These are phyloP conservation scores for Coemansia sp. DNA, from an alignment of 192 early-diverging fungal genomes.

Conservation along the genomic window DNA sequence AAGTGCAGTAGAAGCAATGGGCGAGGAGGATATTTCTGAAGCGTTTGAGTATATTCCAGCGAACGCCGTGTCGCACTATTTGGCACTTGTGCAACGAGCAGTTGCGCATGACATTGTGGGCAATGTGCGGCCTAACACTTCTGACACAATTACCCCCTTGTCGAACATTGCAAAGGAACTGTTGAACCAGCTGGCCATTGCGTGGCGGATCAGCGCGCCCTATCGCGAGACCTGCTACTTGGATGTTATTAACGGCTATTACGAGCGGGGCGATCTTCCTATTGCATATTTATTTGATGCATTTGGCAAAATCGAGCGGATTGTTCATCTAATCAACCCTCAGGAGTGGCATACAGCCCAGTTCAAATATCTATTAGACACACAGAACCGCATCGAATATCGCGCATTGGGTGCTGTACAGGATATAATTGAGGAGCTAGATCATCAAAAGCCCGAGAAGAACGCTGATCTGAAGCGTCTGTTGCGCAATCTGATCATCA, in stretches of 20 bases:
- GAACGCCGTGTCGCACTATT: slow-evolving; percentile 31
- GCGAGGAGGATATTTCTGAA: slow-evolving; percentile 30
- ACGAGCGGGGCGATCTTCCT: slow-evolving; percentile 33
- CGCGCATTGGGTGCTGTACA: slow-evolving; percentile 29
- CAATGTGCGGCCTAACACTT: slow-evolving; percentile 9
- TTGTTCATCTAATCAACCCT: slow-evolving; percentile 49
- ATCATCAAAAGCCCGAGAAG: slow-evolving; percentile 31
- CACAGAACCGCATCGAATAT: slow-evolving; percentile 42
- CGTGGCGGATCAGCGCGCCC: slow-evolving; percentile 48
- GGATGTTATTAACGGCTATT: slow-evolving; percentile 38
- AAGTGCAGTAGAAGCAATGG: slow-evolving; percentile 29
- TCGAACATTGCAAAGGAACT: slow-evolving; percentile 39
- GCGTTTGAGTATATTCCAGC: slow-evolving; percentile 53
- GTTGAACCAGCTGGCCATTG: slow-evolving; percentile 42
- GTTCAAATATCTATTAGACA: slow-evolving; percentile 35
- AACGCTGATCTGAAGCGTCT: slow-evolving; percentile 17
- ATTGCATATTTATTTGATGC: slow-evolving; percentile 46
- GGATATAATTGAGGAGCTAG: slow-evolving; percentile 47
- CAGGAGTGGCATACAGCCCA: slow-evolving; percentile 46
- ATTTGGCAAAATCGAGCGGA: slow-evolving; percentile 47
- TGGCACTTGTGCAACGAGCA: slow-evolving; percentile 28
- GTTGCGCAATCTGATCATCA: slow-evolving; percentile 35
- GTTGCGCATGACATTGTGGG: slow-evolving; percentile 41
- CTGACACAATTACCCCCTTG: slow-evolving; percentile 26
- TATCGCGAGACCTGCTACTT: slow-evolving; percentile 51